phyloP scores from a whole-genome alignment of 768 basidiomycete species.

The Strobilomyces confusus region DNA sequence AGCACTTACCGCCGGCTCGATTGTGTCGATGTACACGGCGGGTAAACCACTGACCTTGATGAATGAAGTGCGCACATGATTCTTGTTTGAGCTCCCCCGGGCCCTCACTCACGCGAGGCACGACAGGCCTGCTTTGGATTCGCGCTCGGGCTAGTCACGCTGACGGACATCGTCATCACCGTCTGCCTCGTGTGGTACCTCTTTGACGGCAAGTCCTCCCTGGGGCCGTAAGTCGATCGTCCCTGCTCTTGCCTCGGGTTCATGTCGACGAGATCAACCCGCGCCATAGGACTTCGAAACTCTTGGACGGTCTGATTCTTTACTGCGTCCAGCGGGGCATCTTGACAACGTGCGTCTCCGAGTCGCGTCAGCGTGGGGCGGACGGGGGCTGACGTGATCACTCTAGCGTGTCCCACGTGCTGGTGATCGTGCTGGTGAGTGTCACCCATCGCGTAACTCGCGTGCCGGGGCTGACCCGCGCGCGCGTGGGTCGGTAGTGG shows the following conservation, averaged over 20 bases:
- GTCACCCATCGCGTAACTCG: background rate
- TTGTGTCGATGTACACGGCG: background rate
- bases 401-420: constrained; percentile 2
- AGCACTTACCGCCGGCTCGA: constrained; percentile 4
- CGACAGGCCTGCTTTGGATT: constrained; percentile 7
- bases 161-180: constrained; percentile 16
- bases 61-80: constrained; percentile 3
- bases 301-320: constrained; percentile 5
- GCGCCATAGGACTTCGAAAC: background rate
- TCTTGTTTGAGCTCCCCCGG: background rate
- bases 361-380: no score
- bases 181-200: constrained; percentile 10
- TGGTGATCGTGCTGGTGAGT: constrained; percentile 10
- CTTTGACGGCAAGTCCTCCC: background rate
- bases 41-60: background rate
- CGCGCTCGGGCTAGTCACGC: constrained; percentile 11
- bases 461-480: background rate
- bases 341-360: constrained; percentile 13
- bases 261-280: no score
- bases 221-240: constrained; percentile 5
- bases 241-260: background rate
- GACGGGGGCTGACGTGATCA: background rate
- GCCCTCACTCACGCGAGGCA: background rate
- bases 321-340: constrained; percentile 16
- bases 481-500: constrained; percentile 3